Conservation (phyloP, 1,139 yeast genomes). For the Pichia inconspicua region DNA sequence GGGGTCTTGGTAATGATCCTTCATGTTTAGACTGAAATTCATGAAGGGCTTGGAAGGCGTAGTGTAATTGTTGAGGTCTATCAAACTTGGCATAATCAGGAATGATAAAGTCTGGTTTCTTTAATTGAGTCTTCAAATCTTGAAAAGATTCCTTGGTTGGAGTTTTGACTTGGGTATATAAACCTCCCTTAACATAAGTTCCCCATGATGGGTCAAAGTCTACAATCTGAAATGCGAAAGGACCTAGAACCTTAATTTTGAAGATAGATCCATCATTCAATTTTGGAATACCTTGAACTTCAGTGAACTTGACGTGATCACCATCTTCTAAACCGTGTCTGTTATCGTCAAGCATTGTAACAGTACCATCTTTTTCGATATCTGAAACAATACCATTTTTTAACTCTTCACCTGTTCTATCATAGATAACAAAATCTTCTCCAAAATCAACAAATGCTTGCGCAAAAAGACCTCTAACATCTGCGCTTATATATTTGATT, state of each 20-base stretch:
- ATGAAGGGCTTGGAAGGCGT: slow-evolving; percentile 86
- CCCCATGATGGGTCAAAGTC: slow-evolving; percentile 50
- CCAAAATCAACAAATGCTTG: slow-evolving; percentile 89
- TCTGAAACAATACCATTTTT: slow-evolving; percentile 78
- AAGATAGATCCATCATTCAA: slow-evolving; percentile 60
- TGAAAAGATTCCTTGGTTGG: slow-evolving; percentile 61
- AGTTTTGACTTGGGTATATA: slow-evolving; percentile 85
- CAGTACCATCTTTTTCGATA: slow-evolving; percentile 83
- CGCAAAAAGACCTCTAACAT: slow-evolving; percentile 83
- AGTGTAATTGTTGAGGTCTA: slow-evolving; percentile 80
- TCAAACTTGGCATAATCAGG: slow-evolving; percentile 94
- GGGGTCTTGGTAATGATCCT: slow-evolving; percentile 69
- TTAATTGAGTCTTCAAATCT: slow-evolving; percentile 55
- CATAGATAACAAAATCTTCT: slow-evolving; percentile 66
- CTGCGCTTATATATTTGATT: slow-evolving; percentile 76
- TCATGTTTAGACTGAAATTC: slow-evolving; percentile 58
- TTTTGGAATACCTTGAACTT: slow-evolving; percentile 63
- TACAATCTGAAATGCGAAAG: slow-evolving; percentile 73
- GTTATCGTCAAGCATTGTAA: slow-evolving; percentile 82
- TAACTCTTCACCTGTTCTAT: slow-evolving; percentile 91
- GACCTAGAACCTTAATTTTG: slow-evolving; percentile 82
- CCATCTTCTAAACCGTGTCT: slow-evolving; percentile 95
- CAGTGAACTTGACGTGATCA: slow-evolving; percentile 79
- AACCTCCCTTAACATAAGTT: slow-evolving; percentile 72
- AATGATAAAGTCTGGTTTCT: slow-evolving; percentile 67